Evolutionary conservation across 2,329 filamentous ascomycete genomes (phyloP).

Genomic region (Albifimbria verrucaria): DNA sequence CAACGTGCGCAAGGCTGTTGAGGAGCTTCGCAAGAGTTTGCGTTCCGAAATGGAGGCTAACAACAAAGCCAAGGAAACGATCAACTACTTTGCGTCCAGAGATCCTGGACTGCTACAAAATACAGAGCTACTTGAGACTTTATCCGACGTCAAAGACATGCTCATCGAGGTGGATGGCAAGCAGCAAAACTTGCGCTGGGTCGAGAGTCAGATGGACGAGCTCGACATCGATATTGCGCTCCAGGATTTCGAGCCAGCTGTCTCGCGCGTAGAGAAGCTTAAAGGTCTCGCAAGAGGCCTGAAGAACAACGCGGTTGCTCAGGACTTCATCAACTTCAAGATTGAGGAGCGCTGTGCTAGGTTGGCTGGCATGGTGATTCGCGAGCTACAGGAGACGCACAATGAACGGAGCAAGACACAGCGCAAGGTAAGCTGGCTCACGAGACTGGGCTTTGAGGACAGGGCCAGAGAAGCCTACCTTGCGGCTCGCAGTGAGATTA

Average conservation of each 20-base stretch:
- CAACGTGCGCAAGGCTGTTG: slow-evolving; percentile 88
- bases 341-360: slow-evolving; percentile 79
- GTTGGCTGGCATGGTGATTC: slow-evolving; percentile 72
- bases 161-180: slow-evolving; percentile 95
- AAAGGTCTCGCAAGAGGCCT: slow-evolving; percentile 74
- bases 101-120: slow-evolving; percentile 76
- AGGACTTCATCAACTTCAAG: slow-evolving; percentile 90
- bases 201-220: slow-evolving; percentile 92
- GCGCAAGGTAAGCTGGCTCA: slow-evolving; percentile 79
- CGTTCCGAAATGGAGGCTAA: slow-evolving; percentile 85
- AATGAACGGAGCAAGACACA: slow-evolving; percentile 74
- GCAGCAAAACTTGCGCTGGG: slow-evolving; percentile 93
- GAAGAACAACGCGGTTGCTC: slow-evolving; percentile 81
- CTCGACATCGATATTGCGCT: slow-evolving; percentile 94
- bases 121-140: slow-evolving; percentile 72
- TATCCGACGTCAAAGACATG: slow-evolving; percentile 79
- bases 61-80: slow-evolving; percentile 78
- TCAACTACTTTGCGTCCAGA: slow-evolving; percentile 79
- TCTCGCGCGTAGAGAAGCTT: slow-evolving; percentile 79
- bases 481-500: slow-evolving; percentile 70
- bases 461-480: slow-evolving; percentile 84
- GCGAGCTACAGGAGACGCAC: slow-evolving; percentile 74
- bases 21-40: slow-evolving; percentile 81
- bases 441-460: slow-evolving; percentile 85
- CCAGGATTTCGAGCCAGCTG: slow-evolving; percentile 82